These are phyloP conservation scores for Leptographium lundbergii DNA, from an alignment of 2,329 filamentous ascomycete genomes.

Conservation along the genomic window DNA sequence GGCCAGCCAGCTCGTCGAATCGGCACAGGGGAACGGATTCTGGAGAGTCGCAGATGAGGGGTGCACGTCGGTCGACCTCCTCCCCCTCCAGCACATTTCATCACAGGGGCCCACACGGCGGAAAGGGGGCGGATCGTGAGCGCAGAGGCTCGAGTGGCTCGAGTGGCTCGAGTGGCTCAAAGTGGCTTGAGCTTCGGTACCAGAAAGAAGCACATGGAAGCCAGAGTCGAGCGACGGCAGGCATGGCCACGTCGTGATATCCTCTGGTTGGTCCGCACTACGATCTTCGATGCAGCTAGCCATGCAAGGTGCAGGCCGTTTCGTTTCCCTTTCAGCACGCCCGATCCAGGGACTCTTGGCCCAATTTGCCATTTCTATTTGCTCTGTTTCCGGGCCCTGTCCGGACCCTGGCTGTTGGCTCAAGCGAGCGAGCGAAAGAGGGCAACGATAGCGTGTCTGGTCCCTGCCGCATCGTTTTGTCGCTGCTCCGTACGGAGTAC, in stretches of 20 bases:
- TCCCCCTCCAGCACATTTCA: neutral
- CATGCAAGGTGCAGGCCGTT: neutral
- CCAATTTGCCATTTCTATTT: no score
- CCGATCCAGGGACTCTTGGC: neutral
- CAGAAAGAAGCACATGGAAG: neutral
- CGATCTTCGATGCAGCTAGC: neutral
- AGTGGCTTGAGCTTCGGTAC: neutral
- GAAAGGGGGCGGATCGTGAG: neutral
- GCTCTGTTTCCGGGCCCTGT: no score
- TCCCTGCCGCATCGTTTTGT: no score
- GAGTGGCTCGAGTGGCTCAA: neutral
- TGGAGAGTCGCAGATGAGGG: neutral
- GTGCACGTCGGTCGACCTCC: neutral
- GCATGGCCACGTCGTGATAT: neutral
- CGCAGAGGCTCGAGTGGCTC: neutral
- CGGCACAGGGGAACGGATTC: neutral
- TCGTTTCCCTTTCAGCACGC: neutral
- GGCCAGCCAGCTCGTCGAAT: neutral
- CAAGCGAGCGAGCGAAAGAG: neutral
- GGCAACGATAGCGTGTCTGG: neutral
- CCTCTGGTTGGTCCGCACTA: neutral
- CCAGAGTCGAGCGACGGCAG: neutral
- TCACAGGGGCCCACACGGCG: neutral
- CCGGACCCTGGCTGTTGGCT: neutral
- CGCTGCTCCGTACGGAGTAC: neutral